Evolutionary conservation across 345 rosid genomes (phyloP), one percentile per base, ranked within the genome.

Genomic region (Eucalyptus marginata): DNA sequence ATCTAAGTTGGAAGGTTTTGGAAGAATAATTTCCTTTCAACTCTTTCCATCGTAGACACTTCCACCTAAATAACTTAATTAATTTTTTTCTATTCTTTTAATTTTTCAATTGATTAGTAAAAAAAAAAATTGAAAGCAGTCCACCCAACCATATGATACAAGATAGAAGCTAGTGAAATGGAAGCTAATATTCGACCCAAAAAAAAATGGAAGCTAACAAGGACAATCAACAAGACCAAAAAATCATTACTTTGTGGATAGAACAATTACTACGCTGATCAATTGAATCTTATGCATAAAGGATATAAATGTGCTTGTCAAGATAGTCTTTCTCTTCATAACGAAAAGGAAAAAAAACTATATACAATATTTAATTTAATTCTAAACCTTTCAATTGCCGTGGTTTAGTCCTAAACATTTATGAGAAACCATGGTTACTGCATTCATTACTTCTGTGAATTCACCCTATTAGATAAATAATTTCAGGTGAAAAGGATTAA

Each of bases 181-280:
- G 59, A 22, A 54, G 59, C 27, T 3, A 54, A 22, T 11, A 54
- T 54, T 54, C 10, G 0, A 7, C 25, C 25, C 27, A 0, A 54
- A 54, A 50, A 20, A 8, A 20, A 54, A 25, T 25, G 29, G 64
- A 58, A 58, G 64, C 4, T 25, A 25, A 58, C 64, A 58, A 58
- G 64, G n/a, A 5, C n/a, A 58, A 58, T 5, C 0, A 25, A 58
- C 6, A 0, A 0, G 1, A 58, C 3, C 59, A 22, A 20, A 56
- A 56, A 56, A 56, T 56, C 25, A 22, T 22, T 27, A 56, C 0
- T 54, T 18, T 54, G 27, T 56, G 11, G 59, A 56, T 56, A 56
- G 59, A 22, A 20, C 59, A 56, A 56, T 56, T 56, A 8, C 27
- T 56, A 36, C 59, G 2, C 27, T 22, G 12, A 56, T 56, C 5